Evolutionary conservation across 192 early-diverging fungal species (phyloP).

Genomic region (Powellomyces hirtus): DNA sequence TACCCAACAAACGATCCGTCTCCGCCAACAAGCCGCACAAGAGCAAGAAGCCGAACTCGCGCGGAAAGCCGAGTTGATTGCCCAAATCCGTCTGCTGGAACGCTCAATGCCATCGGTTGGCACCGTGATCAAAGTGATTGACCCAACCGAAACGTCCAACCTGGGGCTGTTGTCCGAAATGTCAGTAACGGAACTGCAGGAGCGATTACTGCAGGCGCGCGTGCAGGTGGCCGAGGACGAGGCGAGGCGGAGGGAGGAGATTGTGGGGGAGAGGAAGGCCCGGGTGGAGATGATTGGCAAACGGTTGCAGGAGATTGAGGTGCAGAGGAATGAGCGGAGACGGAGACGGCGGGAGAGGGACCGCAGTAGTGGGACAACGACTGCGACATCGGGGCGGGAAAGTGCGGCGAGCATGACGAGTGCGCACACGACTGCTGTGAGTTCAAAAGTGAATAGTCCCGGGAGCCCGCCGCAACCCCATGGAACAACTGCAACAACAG

Average conservation of each 20-base stretch:
- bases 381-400: too few relatives aligned
- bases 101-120: constrained; percentile 40
- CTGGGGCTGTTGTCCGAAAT: constrained; percentile 54
- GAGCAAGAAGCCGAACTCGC: constrained; percentile 41
- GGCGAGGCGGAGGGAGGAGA: constrained; percentile 38
- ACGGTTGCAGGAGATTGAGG: constrained; percentile 44
- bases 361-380: too few relatives aligned
- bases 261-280: constrained; percentile 26
- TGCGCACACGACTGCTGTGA: not conserved
- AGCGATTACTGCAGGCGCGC: constrained; percentile 40
- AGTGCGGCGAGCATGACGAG: not conserved
- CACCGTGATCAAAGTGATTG: constrained; percentile 37
- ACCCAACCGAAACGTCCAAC: constrained; percentile 46
- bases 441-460: not conserved
- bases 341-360: constrained; percentile 12
- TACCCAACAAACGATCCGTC: constrained; percentile 19
- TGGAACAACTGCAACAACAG: not conserved
- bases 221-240: constrained; percentile 21
- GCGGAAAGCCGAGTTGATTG: constrained; percentile 48
- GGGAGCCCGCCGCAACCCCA: not conserved
- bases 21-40: constrained; percentile 32
- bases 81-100: constrained; percentile 55
- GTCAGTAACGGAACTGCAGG: constrained; percentile 56
- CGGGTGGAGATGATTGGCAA: constrained; percentile 26
- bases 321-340: constrained; percentile 34